A percentile compares a stretch with the other conserved stretches of the same genome.
These are phyloP conservation scores for Cephalotrichum gorgonifer DNA, from an alignment of 2,329 filamentous ascomycete species.

Conservation along the genomic window DNA sequence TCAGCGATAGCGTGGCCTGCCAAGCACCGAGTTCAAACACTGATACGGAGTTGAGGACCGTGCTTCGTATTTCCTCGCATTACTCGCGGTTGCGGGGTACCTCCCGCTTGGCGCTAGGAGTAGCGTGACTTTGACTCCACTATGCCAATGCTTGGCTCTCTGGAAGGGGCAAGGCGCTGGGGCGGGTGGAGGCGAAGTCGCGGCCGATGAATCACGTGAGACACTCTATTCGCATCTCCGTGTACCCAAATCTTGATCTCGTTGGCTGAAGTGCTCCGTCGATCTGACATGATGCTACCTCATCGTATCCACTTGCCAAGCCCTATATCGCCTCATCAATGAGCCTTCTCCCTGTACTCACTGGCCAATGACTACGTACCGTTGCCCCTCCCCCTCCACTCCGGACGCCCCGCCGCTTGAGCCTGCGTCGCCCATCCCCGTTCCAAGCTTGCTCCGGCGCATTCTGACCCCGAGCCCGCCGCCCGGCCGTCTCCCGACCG, in stretches of 20 bases:
- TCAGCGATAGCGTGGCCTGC: no score
- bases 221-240: background rate
- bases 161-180: slow-evolving; percentile 1
- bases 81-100: background rate
- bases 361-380: background rate
- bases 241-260: background rate
- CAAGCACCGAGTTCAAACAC: no score
- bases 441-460: no score
- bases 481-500: no score
- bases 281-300: background rate
- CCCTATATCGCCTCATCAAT: background rate
- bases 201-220: slow-evolving; percentile 1
- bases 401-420: no score
- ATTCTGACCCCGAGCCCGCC: no score
- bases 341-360: background rate
- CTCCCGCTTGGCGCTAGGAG: background rate
- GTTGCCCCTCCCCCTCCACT: background rate
- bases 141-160: background rate
- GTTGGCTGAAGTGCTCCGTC: background rate
- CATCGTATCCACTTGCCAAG: slow-evolving; percentile 3
- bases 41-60: no score
- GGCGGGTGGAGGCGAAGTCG: background rate
- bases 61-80: background rate
- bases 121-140: no score
- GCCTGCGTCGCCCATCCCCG: no score